Base-by-base conservation (phyloP, 2,329 filamentous ascomycete genomes). In the Hypoxylon rubiginosum region DNA sequence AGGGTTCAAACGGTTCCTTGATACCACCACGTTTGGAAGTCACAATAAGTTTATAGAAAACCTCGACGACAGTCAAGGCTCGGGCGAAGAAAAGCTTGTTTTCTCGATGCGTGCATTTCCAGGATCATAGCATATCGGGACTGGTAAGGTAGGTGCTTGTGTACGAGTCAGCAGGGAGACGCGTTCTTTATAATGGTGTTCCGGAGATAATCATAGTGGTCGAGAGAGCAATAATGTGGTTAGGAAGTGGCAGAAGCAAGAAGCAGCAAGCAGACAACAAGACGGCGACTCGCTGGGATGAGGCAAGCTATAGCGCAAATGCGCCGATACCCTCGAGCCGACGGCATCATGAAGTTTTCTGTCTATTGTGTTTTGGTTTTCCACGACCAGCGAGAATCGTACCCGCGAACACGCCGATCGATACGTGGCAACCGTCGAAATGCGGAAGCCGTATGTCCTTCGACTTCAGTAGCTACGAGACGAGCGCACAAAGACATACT, bases 51-150 rank as follows among this genome's bases (percentile, higher is more conserved):
- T 76, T 75, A 76, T 75, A 75, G 74, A 78, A 70, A 74, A 72
- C 72, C 73, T 73, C 74, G 72, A 77, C 76, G 73, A 73, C 63
- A 69, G 71, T 71, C 71, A 73, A 72, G 78, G 72, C 67, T 69
- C 70, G 75, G 73, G 73, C 74, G 73, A 82, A 43, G 21, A 24
- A 82, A 82, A 82, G 76, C 76, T 74, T 77, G 72, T 79, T 78
- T 73, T 78, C 57, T 64, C 63, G 70, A 75, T 79, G 75, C 78
- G 77, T 80, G 76, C 80, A 82, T 81, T 77, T 77, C 77, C 76
- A 77, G 77, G 77, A 79, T 77, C 73, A 70, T 69, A 76, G 73
- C 74, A 78, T 77, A 72, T 67, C 72, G 72, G 75, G 69, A 72
- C 69, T 68, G 72, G 59, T 68, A 66, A 43, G 39, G 39, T 64